phyloP scores from a whole-genome alignment of 805 yeast genomes.

The Vanderwaltozyma yarrowii region DNA sequence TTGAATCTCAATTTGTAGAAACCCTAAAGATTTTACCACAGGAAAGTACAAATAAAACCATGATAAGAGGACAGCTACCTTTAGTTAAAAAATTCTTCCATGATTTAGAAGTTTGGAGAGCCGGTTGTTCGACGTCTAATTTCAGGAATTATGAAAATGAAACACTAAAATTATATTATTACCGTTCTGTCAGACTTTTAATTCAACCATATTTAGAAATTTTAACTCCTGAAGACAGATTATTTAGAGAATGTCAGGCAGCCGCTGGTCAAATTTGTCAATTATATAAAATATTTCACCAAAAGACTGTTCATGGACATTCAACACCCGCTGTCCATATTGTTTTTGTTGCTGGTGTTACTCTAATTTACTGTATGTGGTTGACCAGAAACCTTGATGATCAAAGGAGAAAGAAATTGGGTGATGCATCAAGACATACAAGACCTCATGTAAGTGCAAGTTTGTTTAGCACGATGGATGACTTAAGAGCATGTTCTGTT shows the following conservation, averaged over 20 bases:
- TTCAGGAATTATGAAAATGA: constrained; percentile 44
- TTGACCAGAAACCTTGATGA: constrained; percentile 54
- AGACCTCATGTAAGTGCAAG: constrained; percentile 48
- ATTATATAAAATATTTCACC: constrained; percentile 50
- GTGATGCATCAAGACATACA: constrained; percentile 50
- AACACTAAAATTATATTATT: constrained; percentile 47
- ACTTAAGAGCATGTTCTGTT: constrained; percentile 55
- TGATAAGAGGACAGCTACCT: constrained; percentile 34
- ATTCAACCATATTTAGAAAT: constrained; percentile 57
- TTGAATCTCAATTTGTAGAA: constrained; percentile 52
- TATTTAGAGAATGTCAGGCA: constrained; percentile 57
- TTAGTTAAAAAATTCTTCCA: constrained; percentile 43
- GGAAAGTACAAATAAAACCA: constrained; percentile 9
- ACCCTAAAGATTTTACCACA: constrained; percentile 33
- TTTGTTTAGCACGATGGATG: constrained; percentile 47
- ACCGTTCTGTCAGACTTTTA: constrained; percentile 47
- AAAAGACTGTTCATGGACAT: constrained; percentile 51
- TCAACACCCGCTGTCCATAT: constrained; percentile 59
- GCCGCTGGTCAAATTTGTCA: constrained; percentile 65
- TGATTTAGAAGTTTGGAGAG: constrained; percentile 44
- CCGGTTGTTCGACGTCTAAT: constrained; percentile 34
- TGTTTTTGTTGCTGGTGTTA: constrained; percentile 58
- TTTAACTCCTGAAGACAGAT: constrained; percentile 49
- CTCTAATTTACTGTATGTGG: constrained; percentile 58
- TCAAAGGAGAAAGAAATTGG: constrained; percentile 40